Conservation (phyloP, 2,329 filamentous ascomycete species). For the Cercospora zeae-maydis region DNA sequence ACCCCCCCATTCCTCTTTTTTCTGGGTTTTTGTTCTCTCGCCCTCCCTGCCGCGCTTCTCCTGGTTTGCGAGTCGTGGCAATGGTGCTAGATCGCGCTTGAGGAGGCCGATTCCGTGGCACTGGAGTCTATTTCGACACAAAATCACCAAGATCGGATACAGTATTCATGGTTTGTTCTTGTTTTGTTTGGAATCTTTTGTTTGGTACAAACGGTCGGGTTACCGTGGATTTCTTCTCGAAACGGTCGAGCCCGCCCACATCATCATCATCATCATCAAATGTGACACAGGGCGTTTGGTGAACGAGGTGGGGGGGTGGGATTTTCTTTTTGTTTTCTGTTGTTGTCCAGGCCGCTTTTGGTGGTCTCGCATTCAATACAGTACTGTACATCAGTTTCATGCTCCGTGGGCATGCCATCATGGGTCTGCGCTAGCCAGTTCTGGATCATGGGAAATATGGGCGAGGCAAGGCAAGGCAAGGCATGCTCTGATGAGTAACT, state of each 20-base stretch:
- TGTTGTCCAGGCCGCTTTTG: no score
- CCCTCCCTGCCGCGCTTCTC: background rate
- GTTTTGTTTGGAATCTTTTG: background rate
- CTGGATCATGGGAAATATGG: background rate
- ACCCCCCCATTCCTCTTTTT: no score
- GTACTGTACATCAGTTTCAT: background rate
- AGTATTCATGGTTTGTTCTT: no score
- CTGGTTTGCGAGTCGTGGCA: background rate
- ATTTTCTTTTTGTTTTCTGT: no score
- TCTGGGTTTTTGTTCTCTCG: background rate
- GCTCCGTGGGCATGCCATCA: background rate
- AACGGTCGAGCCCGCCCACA: no score
- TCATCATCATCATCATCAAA: no score
- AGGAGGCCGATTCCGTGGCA: background rate
- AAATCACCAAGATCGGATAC: background rate
- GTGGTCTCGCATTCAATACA: background rate
- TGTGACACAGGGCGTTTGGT: background rate
- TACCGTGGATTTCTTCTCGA: slow-evolving; percentile 1
- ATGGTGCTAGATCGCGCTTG: slow-evolving; percentile 1
- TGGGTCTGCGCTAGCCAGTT: background rate
- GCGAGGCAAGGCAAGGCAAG: background rate
- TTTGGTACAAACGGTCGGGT: background rate
- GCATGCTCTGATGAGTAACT: background rate
- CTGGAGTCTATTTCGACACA: background rate
- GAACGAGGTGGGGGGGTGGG: no score